phyloP scores from a whole-genome alignment of 805 yeast genomes.

The Cyberlindnera maritima region DNA sequence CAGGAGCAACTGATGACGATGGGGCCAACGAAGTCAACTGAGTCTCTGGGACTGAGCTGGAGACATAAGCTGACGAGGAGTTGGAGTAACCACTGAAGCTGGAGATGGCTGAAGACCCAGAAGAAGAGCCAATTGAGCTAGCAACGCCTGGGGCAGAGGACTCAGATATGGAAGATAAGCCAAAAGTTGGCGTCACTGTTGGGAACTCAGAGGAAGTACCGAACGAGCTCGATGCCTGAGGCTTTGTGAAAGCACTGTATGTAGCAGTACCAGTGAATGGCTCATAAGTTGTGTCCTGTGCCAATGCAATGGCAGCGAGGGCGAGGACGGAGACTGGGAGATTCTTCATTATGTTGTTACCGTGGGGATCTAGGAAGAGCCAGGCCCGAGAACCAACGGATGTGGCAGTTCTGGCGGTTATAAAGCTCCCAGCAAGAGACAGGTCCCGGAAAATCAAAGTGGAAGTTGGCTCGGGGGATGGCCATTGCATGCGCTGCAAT shows the following conservation, averaged over 20 bases:
- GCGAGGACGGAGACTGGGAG: constrained; percentile 7
- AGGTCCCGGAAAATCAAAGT: no score
- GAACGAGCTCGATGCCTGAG: constrained; percentile 2
- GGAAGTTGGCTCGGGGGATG: neutral
- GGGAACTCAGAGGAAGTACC: constrained; percentile 4
- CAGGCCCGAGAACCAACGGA: neutral
- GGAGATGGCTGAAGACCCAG: no score
- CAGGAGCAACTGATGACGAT: no score
- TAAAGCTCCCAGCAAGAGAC: neutral
- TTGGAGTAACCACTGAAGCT: constrained; percentile 12
- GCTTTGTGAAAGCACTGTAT: constrained; percentile 12
- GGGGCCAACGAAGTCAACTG: neutral
- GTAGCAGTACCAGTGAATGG: constrained; percentile 24
- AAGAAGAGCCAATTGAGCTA: neutral
- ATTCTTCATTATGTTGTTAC: constrained; percentile 1
- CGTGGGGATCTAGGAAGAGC: neutral
- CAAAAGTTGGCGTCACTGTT: constrained; percentile 5
- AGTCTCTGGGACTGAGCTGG: constrained; percentile 1
- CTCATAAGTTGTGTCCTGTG: constrained; percentile 22
- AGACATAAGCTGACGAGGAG: neutral
- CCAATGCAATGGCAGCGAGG: constrained; percentile 16
- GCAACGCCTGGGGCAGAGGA: neutral
- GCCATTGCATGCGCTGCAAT: neutral
- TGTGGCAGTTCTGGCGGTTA: neutral
- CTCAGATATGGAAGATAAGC: constrained; percentile 1